Base-by-base conservation (phyloP, 1,284 basidiomycete genomes). In the Malassezia cuniculi region DNA sequence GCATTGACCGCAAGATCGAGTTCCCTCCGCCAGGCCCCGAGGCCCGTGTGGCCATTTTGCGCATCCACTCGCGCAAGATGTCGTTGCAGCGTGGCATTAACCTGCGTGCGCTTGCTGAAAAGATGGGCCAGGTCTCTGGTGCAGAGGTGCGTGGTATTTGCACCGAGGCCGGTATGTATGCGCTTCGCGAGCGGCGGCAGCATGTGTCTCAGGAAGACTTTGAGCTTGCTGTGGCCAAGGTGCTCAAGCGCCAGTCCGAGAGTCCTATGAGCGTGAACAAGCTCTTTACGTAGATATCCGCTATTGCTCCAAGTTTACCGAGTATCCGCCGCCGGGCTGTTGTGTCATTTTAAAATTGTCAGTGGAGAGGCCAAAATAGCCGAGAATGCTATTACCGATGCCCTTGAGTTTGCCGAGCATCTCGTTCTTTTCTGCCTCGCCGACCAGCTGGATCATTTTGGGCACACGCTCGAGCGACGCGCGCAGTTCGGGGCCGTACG, bases 41-140 rank as follows among this genome's bases (percentile, higher is more conserved):
- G 69, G 90, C 90, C 5, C 82, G 90, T 57, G 85, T 95, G 29
- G 84, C 85, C 17, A 97, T 97, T 68, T 76, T 97, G 32, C 81
- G 87, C 38, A 95, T 95, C 53, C 90, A 97, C 69, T 93, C 86
- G 26, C 78, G 90, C 56, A 95, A 97, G 82, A 97, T 95, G 93
- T 94, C 87, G 5, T 73, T 97, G 29, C 89, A 95, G 72, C 78
- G 90, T 46, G 90, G 90, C 5, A 95, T 97, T 71, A 90, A 97
- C 71, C 76, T 95, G 19, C 81, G 86, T 22, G 79, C 82, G 1
- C 74, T 95, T 11, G 90, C 90, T 0, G 90, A 95, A 69, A 95
- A 95, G 76, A 97, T 95, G 90, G 90, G 90, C 3, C 84, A 90
- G 63, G 94, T 89, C 67, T 93, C 86, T 1, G 90, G 90, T 60